phyloP scores from a whole-genome alignment of 805 yeast genomes.

The Candida saitoana region DNA sequence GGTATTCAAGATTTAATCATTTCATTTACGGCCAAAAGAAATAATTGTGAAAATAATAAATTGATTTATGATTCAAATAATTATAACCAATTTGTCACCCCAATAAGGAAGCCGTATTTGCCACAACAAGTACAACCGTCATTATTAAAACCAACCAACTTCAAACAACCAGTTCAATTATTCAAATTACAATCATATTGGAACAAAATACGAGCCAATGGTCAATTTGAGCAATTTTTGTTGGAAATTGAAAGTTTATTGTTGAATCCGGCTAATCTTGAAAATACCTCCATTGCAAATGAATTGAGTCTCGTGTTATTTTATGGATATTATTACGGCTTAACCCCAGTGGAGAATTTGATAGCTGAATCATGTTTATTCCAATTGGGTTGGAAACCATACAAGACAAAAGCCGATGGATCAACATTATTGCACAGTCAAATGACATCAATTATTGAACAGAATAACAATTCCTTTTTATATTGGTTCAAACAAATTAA shows the following conservation, averaged over 20 bases:
- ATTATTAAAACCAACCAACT: slow-evolving; percentile 8
- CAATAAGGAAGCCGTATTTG: slow-evolving; percentile 32
- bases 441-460: slow-evolving; percentile 5
- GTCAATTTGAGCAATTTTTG: slow-evolving; percentile 30
- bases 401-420: slow-evolving; percentile 16
- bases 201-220: slow-evolving; percentile 35
- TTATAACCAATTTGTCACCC: slow-evolving; percentile 23
- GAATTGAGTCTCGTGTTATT: slow-evolving; percentile 38
- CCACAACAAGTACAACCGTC: slow-evolving; percentile 22
- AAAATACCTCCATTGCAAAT: slow-evolving; percentile 20
- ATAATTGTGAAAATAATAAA: slow-evolving; percentile 17
- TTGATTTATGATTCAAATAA: slow-evolving; percentile 19
- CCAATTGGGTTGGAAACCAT: slow-evolving; percentile 42
- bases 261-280: slow-evolving; percentile 18
- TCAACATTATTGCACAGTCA: slow-evolving; percentile 4
- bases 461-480: slow-evolving; percentile 10
- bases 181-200: slow-evolving; percentile 36
- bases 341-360: slow-evolving; percentile 40
- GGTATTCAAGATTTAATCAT: slow-evolving; percentile 41
- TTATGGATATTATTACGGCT: slow-evolving; percentile 41
- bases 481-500: slow-evolving; percentile 28
- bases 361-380: slow-evolving; percentile 39
- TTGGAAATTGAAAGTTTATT: slow-evolving; percentile 23
- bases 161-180: slow-evolving; percentile 33
- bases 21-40: slow-evolving; percentile 34